Evolutionary conservation across 352 stramenopile species (phyloP).

Genomic region (Globisporangium paddicum): DNA sequence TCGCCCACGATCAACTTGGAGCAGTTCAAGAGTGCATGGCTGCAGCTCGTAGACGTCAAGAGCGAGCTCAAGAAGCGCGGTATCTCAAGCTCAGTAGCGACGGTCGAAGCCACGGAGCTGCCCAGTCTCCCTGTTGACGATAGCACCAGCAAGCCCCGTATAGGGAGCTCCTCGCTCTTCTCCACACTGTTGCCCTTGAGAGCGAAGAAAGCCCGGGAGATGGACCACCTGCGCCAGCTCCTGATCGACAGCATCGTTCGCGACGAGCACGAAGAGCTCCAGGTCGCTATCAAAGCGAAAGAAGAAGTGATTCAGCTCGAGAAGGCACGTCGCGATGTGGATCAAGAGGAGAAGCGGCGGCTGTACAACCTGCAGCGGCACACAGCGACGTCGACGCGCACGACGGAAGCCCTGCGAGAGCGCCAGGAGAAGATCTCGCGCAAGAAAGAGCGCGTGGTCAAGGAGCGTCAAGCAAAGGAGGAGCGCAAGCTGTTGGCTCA

Average conservation of each 20-base stretch:
- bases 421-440: slow-evolving; percentile 57
- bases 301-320: slow-evolving; percentile 47
- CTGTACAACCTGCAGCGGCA: slow-evolving; percentile 48
- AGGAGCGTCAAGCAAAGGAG: slow-evolving; percentile 52
- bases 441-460: slow-evolving; percentile 53
- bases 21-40: slow-evolving; percentile 56
- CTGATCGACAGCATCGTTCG: slow-evolving; percentile 34
- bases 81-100: not conserved
- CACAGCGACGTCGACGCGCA: slow-evolving; percentile 43
- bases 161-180: slow-evolving; percentile 2
- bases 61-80: slow-evolving; percentile 38
- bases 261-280: slow-evolving; percentile 47
- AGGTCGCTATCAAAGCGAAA: slow-evolving; percentile 42
- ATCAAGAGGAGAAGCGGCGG: slow-evolving; percentile 38
- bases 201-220: slow-evolving; percentile 9
- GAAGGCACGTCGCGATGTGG: slow-evolving; percentile 32
- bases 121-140: not conserved
- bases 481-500: slow-evolving; percentile 39
- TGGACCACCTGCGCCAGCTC: slow-evolving; percentile 22
- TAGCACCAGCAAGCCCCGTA: not conserved
- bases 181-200: not conserved
- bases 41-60: slow-evolving; percentile 40
- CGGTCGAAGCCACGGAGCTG: not conserved
- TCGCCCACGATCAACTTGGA: slow-evolving; percentile 31
- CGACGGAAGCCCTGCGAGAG: slow-evolving; percentile 54